Evolutionary conservation across 169 alveolate genomes (phyloP).

Genomic region (Toxoplasma gondii): DNA sequence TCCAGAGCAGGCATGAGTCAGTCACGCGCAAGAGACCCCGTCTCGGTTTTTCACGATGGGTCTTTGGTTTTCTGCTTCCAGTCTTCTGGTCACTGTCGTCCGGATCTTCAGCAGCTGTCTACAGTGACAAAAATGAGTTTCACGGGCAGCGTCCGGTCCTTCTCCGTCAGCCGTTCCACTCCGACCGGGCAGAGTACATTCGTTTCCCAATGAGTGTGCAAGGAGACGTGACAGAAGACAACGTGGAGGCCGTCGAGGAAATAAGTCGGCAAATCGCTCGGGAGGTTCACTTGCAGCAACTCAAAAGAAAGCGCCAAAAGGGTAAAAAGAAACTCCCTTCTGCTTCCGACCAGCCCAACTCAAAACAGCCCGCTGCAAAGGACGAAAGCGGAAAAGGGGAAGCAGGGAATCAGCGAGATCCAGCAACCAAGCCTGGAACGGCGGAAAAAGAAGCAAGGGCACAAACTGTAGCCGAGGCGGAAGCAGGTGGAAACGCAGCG

Average conservation of each 20-base stretch:
- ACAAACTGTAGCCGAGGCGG: no score
- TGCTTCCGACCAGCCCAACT: not conserved
- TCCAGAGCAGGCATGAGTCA: no score
- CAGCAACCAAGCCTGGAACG: no score
- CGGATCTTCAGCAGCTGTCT: no score
- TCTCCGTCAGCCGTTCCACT: not conserved
- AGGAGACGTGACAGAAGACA: not conserved
- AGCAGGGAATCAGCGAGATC: no score
- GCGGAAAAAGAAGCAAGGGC: no score
- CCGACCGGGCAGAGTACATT: not conserved
- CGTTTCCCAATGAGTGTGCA: slow-evolving; percentile 6
- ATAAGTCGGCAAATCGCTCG: slow-evolving; percentile 4
- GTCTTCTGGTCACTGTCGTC: no score
- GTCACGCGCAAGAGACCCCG: no score
- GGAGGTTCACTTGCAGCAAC: not conserved
- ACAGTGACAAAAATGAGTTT: not conserved
- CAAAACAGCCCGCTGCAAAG: not conserved
- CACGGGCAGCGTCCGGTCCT: not conserved
- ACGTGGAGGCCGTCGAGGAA: not conserved
- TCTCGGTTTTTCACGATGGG: no score
- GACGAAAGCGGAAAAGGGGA: no score
- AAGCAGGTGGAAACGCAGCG: no score
- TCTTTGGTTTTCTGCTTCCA: no score
- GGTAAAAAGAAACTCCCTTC: not conserved
- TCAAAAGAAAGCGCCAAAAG: not conserved